Evolutionary conservation across 495 filamentous ascomycete genomes (phyloP), one percentile per base, ranked within the genome.

Genomic region (Lentithecium fluviatile): DNA sequence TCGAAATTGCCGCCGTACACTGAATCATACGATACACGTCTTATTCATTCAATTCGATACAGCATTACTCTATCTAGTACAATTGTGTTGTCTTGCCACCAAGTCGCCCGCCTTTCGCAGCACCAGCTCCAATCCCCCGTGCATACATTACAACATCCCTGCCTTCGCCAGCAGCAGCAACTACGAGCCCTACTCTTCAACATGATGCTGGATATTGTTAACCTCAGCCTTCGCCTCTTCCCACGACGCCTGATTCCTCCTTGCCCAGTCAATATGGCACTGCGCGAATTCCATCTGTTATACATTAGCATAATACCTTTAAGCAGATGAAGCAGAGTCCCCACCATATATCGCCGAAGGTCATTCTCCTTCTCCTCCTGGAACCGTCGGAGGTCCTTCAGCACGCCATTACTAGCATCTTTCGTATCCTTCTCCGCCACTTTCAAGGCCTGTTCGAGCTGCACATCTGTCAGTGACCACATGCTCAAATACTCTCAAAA

Each of bases 211-310:
- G 52, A 97, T 97, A 79, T 95, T 96, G 56, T 87, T 84, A 50
- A 96, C 88, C 69, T 97, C 94, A n/a, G 85, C 86, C 67, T 84
- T 90, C 2, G 94, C 94, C 71, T 97, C 92, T 67, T 91, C 90
- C 94, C 94, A 98, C 2, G 90, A 90, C 69, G 95, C 92, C 66
- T 94, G 85, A 68, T 92, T 97, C 77, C 94, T 94, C 73, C 86
- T 91, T n/a, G 94, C 95, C 94, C 94, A 98, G 72, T 97, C 91
- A 57, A 98, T 86, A 71, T 98, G 94, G 71, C 87, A 92, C 69
- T 85, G 88, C 11, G 94, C 94, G 70, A 96, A 98, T 45, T 91
- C 88, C 64, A 96, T 82, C 93, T 97, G 38, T 49, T 20, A 38
- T 13, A 62, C 7, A 40, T 67, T 55, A 69, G 62, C 47, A 37